Conservation (phyloP, 176 grass and related monocot species). For the Rhynchospora pubera region DNA sequence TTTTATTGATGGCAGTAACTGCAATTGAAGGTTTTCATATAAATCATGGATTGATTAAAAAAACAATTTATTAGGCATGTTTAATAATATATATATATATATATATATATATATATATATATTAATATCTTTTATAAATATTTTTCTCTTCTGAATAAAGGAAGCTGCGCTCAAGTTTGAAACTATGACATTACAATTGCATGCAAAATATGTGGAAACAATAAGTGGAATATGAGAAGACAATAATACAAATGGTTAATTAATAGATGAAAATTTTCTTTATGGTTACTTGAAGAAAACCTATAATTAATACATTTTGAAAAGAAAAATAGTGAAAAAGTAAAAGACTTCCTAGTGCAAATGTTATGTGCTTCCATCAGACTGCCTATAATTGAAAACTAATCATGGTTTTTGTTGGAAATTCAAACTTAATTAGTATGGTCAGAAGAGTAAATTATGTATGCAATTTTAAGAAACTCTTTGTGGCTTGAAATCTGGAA, state of each 20-base stretch:
- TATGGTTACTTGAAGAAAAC: not conserved
- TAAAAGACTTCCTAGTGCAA: not conserved
- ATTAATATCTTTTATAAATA: not conserved
- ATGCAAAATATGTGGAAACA: too few species aligned
- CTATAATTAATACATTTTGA: not conserved
- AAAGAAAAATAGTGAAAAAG: not conserved
- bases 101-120: too few species aligned
- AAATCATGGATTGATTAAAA: not conserved
- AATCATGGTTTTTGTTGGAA: not conserved
- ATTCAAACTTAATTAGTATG: not conserved
- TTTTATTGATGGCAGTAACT: constrained; percentile 9
- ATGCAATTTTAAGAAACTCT: too few species aligned
- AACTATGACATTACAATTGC: too few species aligned
- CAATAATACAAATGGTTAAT: not conserved
- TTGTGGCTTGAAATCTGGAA: too few species aligned
- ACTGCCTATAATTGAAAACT: not conserved
- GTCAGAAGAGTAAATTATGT: not conserved
- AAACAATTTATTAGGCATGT: not conserved
- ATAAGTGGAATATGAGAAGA: too few species aligned
- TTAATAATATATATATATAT: too few species aligned
- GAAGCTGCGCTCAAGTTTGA: not conserved
- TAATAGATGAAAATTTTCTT: not conserved
- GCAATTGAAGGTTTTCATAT: not conserved
- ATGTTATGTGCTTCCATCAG: not conserved
- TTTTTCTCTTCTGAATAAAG: not conserved